These are phyloP conservation scores for Epicoccum nigrum DNA, from an alignment of 2,329 filamentous ascomycete genomes.

Conservation along the genomic window DNA sequence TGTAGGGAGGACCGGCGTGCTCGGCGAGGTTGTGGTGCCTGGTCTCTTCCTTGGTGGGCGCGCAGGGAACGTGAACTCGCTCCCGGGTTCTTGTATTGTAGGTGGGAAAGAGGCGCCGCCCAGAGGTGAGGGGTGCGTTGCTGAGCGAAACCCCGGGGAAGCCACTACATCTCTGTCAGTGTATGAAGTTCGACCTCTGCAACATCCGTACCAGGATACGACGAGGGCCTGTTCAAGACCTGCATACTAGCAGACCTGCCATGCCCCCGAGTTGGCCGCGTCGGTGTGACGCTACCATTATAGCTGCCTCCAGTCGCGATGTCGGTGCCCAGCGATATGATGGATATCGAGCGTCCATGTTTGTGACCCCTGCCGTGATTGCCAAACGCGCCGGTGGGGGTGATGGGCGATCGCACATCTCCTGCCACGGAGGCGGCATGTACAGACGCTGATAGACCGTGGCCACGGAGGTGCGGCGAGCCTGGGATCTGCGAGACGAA, in stretches of 20 bases:
- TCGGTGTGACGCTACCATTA: conserved; percentile 32
- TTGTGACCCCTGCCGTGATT: conserved; percentile 37
- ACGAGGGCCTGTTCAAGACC: conserved; percentile 58
- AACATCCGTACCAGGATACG: conserved; percentile 38
- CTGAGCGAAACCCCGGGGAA: conserved; percentile 40
- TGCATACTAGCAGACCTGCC: conserved; percentile 82
- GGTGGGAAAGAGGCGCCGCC: conserved; percentile 49
- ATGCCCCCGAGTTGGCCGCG: conserved; percentile 68
- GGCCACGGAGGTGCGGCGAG: conserved; percentile 57
- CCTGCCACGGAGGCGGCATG: conserved; percentile 47
- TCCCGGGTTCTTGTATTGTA: conserved; percentile 29
- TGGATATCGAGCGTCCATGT: conserved; percentile 57
- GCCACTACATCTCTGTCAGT: conserved; percentile 35
- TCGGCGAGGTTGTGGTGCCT: conserved; percentile 46
- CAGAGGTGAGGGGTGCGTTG: conserved; percentile 52
- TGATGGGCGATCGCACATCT: conserved; percentile 34
- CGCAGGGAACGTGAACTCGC: conserved; percentile 39
- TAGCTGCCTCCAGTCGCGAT: conserved; percentile 39
- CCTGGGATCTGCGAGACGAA: conserved; percentile 37
- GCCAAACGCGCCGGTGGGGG: conserved; percentile 26
- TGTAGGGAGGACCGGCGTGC: conserved; percentile 49
- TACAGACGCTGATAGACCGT: conserved; percentile 72
- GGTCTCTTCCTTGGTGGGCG: conserved; percentile 37
- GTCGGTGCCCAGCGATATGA: conserved; percentile 57
- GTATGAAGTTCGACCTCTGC: not conserved